These are phyloP conservation scores for Calonectria ilicicola DNA, from an alignment of 2,329 filamentous ascomycete genomes.

Conservation along the genomic window DNA sequence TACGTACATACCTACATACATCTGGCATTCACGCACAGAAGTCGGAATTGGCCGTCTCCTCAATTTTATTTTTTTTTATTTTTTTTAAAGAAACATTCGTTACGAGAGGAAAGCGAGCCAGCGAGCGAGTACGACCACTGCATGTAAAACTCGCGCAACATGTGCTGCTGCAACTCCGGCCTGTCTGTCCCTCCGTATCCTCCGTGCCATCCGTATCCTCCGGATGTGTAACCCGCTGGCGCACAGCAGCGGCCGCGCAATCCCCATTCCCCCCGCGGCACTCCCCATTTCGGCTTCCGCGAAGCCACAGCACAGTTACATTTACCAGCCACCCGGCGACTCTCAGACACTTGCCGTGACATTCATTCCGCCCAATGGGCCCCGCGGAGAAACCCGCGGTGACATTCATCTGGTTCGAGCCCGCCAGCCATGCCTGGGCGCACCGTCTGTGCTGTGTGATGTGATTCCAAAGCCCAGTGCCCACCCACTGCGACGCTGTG, in stretches of 20 bases:
- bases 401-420: slow-evolving; percentile 16
- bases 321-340: slow-evolving; percentile 17
- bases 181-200: not conserved
- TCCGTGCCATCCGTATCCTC: not conserved
- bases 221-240: not conserved
- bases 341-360: not conserved
- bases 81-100: not conserved
- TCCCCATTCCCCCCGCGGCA: not conserved
- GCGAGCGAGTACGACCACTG: not conserved
- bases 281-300: slow-evolving; percentile 2
- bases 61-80: no score
- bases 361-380: not conserved
- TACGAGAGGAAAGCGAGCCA: no score
- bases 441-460: no score
- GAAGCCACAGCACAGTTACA: slow-evolving; percentile 19
- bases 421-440: not conserved
- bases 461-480: slow-evolving; percentile 1
- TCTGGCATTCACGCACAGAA: not conserved
- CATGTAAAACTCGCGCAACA: not conserved
- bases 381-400: slow-evolving; percentile 16
- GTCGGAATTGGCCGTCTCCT: not conserved
- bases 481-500: not conserved
- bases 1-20: not conserved
- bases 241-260: not conserved
- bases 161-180: not conserved